Evolutionary conservation across 306 rosid genomes (phyloP).

Genomic region (Dryas drummondii): DNA sequence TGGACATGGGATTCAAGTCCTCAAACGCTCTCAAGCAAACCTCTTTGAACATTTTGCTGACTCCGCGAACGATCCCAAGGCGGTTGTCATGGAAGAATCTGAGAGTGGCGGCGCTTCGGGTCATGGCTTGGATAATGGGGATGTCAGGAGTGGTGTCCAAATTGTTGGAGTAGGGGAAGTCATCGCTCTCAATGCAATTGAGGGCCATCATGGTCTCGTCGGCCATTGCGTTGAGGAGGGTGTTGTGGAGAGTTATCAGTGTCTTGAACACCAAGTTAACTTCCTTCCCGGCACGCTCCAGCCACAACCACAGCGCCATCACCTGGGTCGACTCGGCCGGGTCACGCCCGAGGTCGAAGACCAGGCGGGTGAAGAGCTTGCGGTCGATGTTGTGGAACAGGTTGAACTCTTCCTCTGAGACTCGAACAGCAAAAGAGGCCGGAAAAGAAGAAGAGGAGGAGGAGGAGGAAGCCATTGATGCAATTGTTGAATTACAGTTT

Average conservation of each 20-base stretch:
- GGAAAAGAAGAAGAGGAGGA: too few species aligned
- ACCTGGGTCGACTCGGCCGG: constrained; percentile 35
- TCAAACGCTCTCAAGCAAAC: constrained; percentile 48
- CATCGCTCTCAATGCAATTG: constrained; percentile 35
- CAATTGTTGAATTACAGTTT: too few species aligned
- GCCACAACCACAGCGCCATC: constrained; percentile 68
- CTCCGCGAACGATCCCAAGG: constrained; percentile 5
- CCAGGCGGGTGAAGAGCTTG: constrained; percentile 44
- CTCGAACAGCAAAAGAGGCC: not conserved
- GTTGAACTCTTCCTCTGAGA: constrained; percentile 49
- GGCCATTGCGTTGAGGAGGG: constrained; percentile 25
- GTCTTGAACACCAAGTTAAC: constrained; percentile 21
- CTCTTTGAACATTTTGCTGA: constrained; percentile 27
- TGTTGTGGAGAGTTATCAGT: constrained; percentile 32
- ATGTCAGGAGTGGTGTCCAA: not conserved
- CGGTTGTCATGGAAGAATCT: constrained; percentile 39
- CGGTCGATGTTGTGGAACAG: constrained; percentile 62
- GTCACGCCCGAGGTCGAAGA: constrained; percentile 40
- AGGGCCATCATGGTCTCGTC: constrained; percentile 42
- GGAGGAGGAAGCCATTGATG: too few species aligned
- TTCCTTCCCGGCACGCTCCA: constrained; percentile 32
- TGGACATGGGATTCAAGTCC: constrained; percentile 41
- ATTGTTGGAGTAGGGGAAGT: not conserved
- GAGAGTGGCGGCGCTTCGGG: constrained; percentile 25
- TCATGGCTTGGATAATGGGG: constrained; percentile 38